Base-by-base conservation (phyloP, 2,329 filamentous ascomycete genomes). In the Pestalotiopsis sp. region DNA sequence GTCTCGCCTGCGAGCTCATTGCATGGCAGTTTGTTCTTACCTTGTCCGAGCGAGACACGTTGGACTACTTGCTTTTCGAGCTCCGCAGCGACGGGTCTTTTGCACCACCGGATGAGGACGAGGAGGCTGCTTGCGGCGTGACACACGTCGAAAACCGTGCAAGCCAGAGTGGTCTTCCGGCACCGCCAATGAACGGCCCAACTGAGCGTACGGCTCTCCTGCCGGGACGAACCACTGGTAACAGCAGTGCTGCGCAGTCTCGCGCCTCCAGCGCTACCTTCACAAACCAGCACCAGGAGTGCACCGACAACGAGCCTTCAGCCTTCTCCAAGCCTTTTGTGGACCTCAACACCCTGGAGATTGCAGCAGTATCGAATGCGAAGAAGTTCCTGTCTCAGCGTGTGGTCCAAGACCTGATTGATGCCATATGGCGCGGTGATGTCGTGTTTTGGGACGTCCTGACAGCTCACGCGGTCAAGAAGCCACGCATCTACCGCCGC, bases 31-130 rank as follows among this genome's bases (percentile, higher is more conserved):
- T 63, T 63, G 60, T 63, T 20, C 27, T 63, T 31, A 63, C 27
- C 38, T 38, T 63, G 31, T 63, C 60, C 20, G 60, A 63, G 31
- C 60, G 38, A 23, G 60, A 63, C 27, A 38, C 38, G 13, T 38
- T 63, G n/a, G 60, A 63, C 36, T 63, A 63, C 60, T 63, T 63
- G 38, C 36, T 63, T n/a, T 63, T 63, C 38, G 60, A 63, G 23
- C 36, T 63, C 11, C 60, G 20, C 20, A 25, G 38, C 20, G 60
- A 63, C 7, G 60, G 38, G 17, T 38, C 25, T 14, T 41, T 36
- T 63, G 38, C 27, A 38, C 27, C 27, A 20, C 27, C 27, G 14
- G 60, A 63, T 23, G 60, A 63, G 14, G 60, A 63, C 12, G 60
- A 63, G 27, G 38, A 38, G 36, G 60, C 60, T 23, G 31, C 38